Base-by-base conservation (phyloP, 163 green algal genomes). In the Trebouxiophyceae sp. region DNA sequence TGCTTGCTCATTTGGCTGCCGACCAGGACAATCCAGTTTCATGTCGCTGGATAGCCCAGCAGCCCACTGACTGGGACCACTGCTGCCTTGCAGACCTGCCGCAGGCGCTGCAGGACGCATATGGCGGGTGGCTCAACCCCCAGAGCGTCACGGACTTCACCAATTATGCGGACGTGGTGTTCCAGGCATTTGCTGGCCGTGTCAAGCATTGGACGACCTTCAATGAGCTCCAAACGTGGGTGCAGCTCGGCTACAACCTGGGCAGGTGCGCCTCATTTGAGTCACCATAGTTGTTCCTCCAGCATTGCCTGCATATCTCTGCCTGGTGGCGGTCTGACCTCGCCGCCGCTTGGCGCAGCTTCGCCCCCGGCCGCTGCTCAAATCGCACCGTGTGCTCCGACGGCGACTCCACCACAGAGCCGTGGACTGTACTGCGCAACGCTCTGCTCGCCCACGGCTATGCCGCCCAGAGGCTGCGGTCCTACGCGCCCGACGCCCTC, bases 181-280 rank as follows among this genome's bases (percentile, higher is more conserved):
- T 81, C 45, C 26, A 62, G 1, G 57, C 63, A 5, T 78, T 84
- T 57, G 78, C 72, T 33, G 60, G 73, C 63, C 54, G 66, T 4
- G 76, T 85, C 0, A 73, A 57, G 20, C 58, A 76, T 61, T 85
- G 76, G 76, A 66, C 65, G 8, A 85, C 78, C 2, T 81, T 89
- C 67, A 88, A 84, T 55, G 83, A 89, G 62, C 79, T 78, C n/a
- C n/a, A n/a, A n/a, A n/a, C n/a, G n/a, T n/a, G n/a, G n/a, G n/a
- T n/a, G n/a, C n/a, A n/a, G n/a, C n/a, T n/a, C n/a, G n/a, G n/a
- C n/a, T n/a, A n/a, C n/a, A n/a, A n/a, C n/a, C n/a, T n/a, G n/a
- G n/a, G n/a, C n/a, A n/a, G n/a, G n/a, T n/a, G n/a, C n/a, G n/a
- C n/a, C n/a, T n/a, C n/a, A n/a, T n/a, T n/a, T n/a, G n/a, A n/a